Conservation (phyloP, 2,329 filamentous ascomycete species). For the Gliomastix tumulicola region DNA sequence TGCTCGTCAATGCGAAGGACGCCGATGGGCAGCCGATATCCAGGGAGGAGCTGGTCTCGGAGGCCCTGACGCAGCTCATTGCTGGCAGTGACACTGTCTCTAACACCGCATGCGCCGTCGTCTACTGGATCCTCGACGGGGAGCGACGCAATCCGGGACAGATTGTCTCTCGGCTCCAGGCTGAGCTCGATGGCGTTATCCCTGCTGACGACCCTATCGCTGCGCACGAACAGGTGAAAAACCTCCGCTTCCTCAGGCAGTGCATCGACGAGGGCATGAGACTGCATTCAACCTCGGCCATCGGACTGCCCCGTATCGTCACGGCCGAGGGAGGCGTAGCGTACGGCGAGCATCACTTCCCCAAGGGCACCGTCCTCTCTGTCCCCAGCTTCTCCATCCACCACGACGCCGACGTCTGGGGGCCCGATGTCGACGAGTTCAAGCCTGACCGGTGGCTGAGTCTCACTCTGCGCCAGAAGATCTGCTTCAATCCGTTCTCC, state of each 20-base stretch:
- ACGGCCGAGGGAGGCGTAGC: constrained; percentile 4
- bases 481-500: constrained; percentile 7
- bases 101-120: constrained; percentile 7
- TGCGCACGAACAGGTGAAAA: constrained; percentile 5
- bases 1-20: constrained; percentile 6
- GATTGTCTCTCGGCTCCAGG: constrained; percentile 4
- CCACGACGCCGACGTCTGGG: constrained; percentile 23
- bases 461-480: constrained; percentile 6
- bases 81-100: constrained; percentile 9
- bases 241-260: constrained; percentile 5
- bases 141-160: constrained; percentile 5
- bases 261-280: constrained; percentile 8
- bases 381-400: constrained; percentile 8
- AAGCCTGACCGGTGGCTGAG: constrained; percentile 26
- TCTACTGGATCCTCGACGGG: constrained; percentile 8
- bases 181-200: constrained; percentile 7
- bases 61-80: constrained; percentile 9
- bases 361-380: constrained; percentile 7
- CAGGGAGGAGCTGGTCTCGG: constrained; percentile 6
- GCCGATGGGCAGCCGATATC: constrained; percentile 5
- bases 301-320: constrained; percentile 7
- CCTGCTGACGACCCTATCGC: constrained; percentile 2
- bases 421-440: constrained; percentile 24
- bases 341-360: constrained; percentile 6
- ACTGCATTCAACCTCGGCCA: constrained; percentile 7